Evolutionary conservation across 495 filamentous ascomycete genomes (phyloP).

Genomic region (Tuber microsphaerosporum): DNA sequence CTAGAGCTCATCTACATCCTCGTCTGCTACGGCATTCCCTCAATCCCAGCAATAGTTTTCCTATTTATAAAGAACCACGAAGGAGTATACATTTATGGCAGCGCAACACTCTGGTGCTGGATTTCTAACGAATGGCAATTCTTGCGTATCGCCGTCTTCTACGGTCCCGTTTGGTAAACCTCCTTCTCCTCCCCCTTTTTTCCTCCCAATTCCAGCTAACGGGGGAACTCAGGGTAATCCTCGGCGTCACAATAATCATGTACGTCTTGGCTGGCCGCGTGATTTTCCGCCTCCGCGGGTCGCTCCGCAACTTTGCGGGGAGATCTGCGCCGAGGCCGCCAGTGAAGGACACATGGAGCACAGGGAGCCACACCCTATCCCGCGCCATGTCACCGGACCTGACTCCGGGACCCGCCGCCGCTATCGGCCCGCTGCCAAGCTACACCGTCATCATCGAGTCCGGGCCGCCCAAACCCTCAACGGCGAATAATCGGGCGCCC

Average conservation of each 20-base stretch:
- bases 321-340: constrained; percentile 14
- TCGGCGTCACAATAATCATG: constrained; percentile 62
- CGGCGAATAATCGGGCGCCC: constrained; percentile 7
- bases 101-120: constrained; percentile 85
- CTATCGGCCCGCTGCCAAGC: constrained; percentile 41
- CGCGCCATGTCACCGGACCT: constrained; percentile 6
- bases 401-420: constrained; percentile 5
- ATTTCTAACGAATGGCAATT: constrained; percentile 60
- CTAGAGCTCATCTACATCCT: constrained; percentile 68
- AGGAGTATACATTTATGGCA: constrained; percentile 60
- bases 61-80: constrained; percentile 53
- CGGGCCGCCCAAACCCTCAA: constrained; percentile 15
- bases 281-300: constrained; percentile 58
- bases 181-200: background rate
- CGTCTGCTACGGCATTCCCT: constrained; percentile 68
- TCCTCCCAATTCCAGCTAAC: background rate
- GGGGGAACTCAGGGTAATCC: constrained; percentile 48
- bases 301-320: constrained; percentile 48
- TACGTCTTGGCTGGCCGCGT: constrained; percentile 65
- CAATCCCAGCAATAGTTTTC: constrained; percentile 62
- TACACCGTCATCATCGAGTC: constrained; percentile 38
- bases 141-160: constrained; percentile 69
- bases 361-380: constrained; percentile 4
- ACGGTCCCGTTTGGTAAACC: constrained; percentile 71
- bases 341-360: constrained; percentile 26